These are phyloP conservation scores for Fusarium oligoseptatum DNA, from an alignment of 2,329 filamentous ascomycete species.

Conservation along the genomic window DNA sequence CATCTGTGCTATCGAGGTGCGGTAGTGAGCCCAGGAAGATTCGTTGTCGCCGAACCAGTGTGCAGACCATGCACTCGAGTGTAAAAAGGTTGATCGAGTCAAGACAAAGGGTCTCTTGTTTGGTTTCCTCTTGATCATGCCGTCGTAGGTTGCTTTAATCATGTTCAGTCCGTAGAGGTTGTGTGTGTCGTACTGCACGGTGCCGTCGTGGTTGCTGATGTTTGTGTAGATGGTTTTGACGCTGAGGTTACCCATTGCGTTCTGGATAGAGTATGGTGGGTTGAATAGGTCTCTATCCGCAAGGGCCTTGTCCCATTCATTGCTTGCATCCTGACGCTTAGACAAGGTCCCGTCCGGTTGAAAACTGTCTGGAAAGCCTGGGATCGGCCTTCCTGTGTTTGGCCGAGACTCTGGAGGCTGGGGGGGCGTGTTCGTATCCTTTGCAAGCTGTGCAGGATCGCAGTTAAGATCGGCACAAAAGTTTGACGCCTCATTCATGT, in stretches of 20 bases:
- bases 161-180: constrained; percentile 83
- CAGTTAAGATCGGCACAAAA: constrained; percentile 50
- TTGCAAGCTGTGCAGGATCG: constrained; percentile 54
- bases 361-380: constrained; percentile 5
- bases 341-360: background rate
- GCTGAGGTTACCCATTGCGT: constrained; percentile 71
- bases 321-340: background rate
- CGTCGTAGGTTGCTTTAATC: constrained; percentile 81
- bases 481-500: constrained; percentile 68
- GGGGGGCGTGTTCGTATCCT: constrained; percentile 4
- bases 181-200: constrained; percentile 85
- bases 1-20: constrained; percentile 82
- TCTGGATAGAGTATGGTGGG: constrained; percentile 66
- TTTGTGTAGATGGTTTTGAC: constrained; percentile 80
- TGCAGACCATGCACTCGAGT: constrained; percentile 80
- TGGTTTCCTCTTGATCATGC: constrained; percentile 73
- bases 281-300: background rate
- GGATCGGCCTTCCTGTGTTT: constrained; percentile 4
- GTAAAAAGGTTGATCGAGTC: constrained; percentile 83
- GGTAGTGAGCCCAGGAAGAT: constrained; percentile 80
- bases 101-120: constrained; percentile 86
- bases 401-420: background rate
- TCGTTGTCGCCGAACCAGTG: constrained; percentile 87
- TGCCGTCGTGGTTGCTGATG: constrained; percentile 80
- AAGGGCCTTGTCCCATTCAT: background rate